Evolutionary conservation across 2,329 filamentous ascomycete species (phyloP).

Genomic region (Cordyceps tenuipes): DNA sequence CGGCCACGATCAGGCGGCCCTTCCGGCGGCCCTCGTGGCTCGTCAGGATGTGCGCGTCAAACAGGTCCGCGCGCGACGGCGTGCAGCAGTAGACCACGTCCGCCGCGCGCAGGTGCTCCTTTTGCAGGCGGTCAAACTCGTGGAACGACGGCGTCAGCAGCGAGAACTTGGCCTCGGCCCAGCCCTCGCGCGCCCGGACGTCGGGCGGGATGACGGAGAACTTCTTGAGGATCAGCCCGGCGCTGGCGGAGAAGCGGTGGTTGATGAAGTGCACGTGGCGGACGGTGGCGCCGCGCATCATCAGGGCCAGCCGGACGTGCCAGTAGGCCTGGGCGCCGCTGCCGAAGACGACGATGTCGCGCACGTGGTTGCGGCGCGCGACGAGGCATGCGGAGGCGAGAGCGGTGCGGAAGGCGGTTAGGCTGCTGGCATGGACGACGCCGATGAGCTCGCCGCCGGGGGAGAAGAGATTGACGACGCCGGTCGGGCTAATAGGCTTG

Average conservation of each 20-base stretch:
- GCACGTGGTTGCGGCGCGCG: constrained; percentile 56
- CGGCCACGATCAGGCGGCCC: constrained; percentile 62
- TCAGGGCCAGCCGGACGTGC: constrained; percentile 78
- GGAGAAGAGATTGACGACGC: constrained; percentile 61
- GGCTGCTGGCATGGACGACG: constrained; percentile 62
- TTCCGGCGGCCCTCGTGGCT: constrained; percentile 61
- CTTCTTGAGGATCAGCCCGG: constrained; percentile 40
- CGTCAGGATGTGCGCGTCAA: constrained; percentile 65
- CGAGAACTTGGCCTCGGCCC: constrained; percentile 58
- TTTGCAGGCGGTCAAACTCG: constrained; percentile 57
- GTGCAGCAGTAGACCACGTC: constrained; percentile 89
- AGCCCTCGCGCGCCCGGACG: constrained; percentile 50
- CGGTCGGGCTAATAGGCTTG: constrained; percentile 43
- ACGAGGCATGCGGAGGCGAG: constrained; percentile 62
- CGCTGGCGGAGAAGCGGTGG: constrained; percentile 55
- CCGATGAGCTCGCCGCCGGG: constrained; percentile 55
- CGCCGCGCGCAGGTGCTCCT: constrained; percentile 60
- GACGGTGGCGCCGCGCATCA: constrained; percentile 63
- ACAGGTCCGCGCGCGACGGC: constrained; percentile 64
- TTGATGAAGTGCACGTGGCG: constrained; percentile 79
- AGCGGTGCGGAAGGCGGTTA: constrained; percentile 76
- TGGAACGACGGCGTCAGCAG: constrained; percentile 61
- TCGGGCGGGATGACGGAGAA: constrained; percentile 36
- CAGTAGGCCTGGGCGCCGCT: constrained; percentile 88
- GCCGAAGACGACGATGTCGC: constrained; percentile 76